Base-by-base conservation (phyloP, 1,284 basidiomycete species). In the Sutorius eximius region DNA sequence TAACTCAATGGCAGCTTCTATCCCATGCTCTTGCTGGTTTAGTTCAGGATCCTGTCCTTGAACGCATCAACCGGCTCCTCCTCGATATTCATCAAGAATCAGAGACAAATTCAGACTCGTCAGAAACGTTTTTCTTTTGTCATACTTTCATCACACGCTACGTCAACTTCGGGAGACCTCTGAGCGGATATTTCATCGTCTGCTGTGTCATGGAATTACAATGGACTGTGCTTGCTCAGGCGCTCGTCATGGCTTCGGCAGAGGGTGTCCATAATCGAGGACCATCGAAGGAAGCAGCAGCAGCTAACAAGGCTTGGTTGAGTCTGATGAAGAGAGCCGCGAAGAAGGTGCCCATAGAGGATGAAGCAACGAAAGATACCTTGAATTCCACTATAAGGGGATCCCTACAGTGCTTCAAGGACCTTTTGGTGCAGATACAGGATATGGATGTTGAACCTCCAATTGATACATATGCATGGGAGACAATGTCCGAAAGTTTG, bases 141-240 rank as follows among this genome's bases (percentile, higher is more conserved):
- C 82, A 86, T 60, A 83, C 86, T 0, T 85, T 95, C 58, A 78
- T 95, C 38, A 77, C 86, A 16, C 84, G 90, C 36, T 96, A 96
- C 68, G 79, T 89, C 22, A 77, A 81, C 16, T 81, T 82, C 47
- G 88, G 86, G 20, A 80, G 89, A 11, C 92, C 93, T 13, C 77
- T 95, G 20, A 92, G 88, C 49, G 92, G 93, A 16, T 92, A 93
- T 68, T 93, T 95, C 65, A 82, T 91, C 52, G 83, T 93, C 8
- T 93, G 92, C 71, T 92, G 90, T 63, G 83, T 90, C 30, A 81
- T 93, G 64, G 92, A 94, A 68, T 85, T 85, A 29, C 83, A 91
- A 62, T 92, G 89, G 84, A 92, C 89, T 1, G 79, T 91, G 16
- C 78, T 95, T 15, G 87, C 92, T 1, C 92, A 94, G 68, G 82